phyloP scores from a whole-genome alignment of 2,329 filamentous ascomycete genomes.

The Dactylellina cionopaga region DNA sequence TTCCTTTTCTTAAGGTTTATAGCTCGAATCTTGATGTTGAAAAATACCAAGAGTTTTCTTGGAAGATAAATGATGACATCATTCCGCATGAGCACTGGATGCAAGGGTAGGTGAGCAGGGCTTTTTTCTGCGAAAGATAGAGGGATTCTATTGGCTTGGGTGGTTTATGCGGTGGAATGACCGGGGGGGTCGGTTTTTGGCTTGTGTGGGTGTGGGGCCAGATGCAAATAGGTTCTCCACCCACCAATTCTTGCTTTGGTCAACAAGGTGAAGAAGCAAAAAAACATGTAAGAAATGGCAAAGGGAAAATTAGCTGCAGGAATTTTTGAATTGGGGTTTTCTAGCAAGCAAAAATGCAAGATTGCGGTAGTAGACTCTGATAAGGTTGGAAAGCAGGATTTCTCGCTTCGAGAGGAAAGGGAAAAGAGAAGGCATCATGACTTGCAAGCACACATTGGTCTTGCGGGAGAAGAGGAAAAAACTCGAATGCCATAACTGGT shows the following conservation, averaged over 20 bases:
- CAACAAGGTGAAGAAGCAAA: constrained; percentile 17
- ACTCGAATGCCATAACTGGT: not conserved
- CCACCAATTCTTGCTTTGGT: constrained; percentile 28
- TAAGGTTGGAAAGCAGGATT: constrained; percentile 37
- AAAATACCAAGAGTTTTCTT: constrained; percentile 17
- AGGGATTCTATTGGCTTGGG: constrained; percentile 43
- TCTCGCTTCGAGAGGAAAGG: constrained; percentile 20
- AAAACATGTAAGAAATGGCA: constrained; percentile 13
- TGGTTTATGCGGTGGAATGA: constrained; percentile 35
- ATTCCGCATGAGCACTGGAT: constrained; percentile 9
- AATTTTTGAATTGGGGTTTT: not conserved
- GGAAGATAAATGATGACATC: constrained; percentile 17
- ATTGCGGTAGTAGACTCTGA: constrained; percentile 35
- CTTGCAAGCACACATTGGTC: too few species aligned
- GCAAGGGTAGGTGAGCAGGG: not conserved
- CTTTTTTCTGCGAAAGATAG: not conserved
- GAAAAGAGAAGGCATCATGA: not conserved
- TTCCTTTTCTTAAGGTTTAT: not conserved
- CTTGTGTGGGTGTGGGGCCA: constrained; percentile 13
- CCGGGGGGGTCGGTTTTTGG: constrained; percentile 10
- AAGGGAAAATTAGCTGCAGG: not conserved
- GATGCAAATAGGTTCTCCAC: not conserved
- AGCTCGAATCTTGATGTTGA: constrained; percentile 21
- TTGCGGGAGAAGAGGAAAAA: not conserved
- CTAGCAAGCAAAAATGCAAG: constrained; percentile 29